A percentile compares a stretch with the other conserved stretches of the same genome.
Evolutionary conservation across 2,329 filamentous ascomycete genomes (phyloP).

Genomic region (Fusarium haematococcum): DNA sequence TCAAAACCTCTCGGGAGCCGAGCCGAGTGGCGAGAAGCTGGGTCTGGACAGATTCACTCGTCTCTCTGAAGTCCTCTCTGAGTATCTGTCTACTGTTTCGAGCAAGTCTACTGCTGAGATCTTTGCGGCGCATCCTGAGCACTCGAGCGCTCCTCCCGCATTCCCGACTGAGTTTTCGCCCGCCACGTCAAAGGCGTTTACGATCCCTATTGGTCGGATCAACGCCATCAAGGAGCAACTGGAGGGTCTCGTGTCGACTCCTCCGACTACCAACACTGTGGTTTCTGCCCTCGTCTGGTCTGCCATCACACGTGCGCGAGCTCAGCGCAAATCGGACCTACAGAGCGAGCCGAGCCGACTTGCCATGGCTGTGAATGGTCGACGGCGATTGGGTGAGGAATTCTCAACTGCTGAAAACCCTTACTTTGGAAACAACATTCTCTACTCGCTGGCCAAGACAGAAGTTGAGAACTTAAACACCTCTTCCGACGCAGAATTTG

Average conservation of each 20-base stretch:
- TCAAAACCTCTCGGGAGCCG: background rate
- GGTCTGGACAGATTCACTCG: background rate
- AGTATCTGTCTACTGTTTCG: background rate
- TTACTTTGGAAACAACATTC: constrained; percentile 13
- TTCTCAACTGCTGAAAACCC: background rate
- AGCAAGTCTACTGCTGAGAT: background rate
- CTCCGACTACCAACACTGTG: constrained; percentile 9
- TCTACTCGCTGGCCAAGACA: background rate
- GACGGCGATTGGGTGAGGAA: background rate
- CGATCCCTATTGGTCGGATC: background rate
- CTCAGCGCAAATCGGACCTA: background rate
- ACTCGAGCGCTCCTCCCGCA: background rate
- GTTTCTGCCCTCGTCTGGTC: constrained; percentile 15
- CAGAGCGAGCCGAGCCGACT: background rate
- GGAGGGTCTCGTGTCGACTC: background rate
- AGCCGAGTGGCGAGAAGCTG: background rate
- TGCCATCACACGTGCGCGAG: constrained; percentile 1
- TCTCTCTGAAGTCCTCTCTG: background rate
- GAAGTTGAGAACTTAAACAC: background rate
- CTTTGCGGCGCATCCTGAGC: constrained; percentile 9
- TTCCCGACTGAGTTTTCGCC: constrained; percentile 7
- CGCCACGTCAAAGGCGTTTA: constrained; percentile 13
- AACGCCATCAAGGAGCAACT: background rate
- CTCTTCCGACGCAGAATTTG: background rate
- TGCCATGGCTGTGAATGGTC: constrained; percentile 15